phyloP scores from a whole-genome alignment of 495 filamentous ascomycete species.

The Lichenothelia convexa region DNA sequence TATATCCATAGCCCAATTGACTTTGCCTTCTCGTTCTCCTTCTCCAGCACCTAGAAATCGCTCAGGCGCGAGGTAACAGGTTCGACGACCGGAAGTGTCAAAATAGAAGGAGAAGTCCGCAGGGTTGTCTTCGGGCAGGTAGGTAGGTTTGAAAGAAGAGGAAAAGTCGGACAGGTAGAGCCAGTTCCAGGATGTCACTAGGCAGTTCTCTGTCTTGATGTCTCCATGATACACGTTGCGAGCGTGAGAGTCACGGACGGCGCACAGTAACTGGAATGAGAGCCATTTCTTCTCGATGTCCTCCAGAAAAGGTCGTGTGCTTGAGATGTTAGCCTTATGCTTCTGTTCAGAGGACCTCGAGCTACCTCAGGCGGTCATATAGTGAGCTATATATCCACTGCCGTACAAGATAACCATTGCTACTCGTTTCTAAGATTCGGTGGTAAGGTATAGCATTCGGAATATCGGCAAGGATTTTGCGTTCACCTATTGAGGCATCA shows the following conservation, averaged over 20 bases:
- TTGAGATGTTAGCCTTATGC: no score
- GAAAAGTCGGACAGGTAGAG: slow-evolving; percentile 94
- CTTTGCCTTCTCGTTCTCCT: slow-evolving; percentile 34
- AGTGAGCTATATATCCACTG: slow-evolving; percentile 93
- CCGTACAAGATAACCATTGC: slow-evolving; percentile 82
- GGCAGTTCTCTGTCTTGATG: slow-evolving; percentile 91
- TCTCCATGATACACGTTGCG: slow-evolving; percentile 91
- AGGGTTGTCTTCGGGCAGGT: slow-evolving; percentile 89
- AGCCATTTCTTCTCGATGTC: slow-evolving; percentile 99
- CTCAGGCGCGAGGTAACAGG: slow-evolving; percentile 95
- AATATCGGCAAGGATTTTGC: slow-evolving; percentile 58
- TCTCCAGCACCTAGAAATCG: slow-evolving; percentile 60
- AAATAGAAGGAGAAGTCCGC: slow-evolving; percentile 97
- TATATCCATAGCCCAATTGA: slow-evolving; percentile 96
- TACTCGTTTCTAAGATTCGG: slow-evolving; percentile 72
- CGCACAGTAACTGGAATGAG: slow-evolving; percentile 87
- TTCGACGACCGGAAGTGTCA: slow-evolving; percentile 75
- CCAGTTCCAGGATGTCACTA: slow-evolving; percentile 99
- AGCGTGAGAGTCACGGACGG: slow-evolving; percentile 77
- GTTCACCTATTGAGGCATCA: slow-evolving; percentile 46
- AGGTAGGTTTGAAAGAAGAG: slow-evolving; percentile 84
- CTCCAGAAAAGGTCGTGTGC: slow-evolving; percentile 89
- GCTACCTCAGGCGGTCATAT: slow-evolving; percentile 92
- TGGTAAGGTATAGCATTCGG: slow-evolving; percentile 87
- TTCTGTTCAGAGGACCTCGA: no score